Percentiles rank a stretch among this genome's conserved stretches.
These are phyloP conservation scores for Pezicula carpinea DNA, from an alignment of 2,329 filamentous ascomycete species.

Conservation along the genomic window DNA sequence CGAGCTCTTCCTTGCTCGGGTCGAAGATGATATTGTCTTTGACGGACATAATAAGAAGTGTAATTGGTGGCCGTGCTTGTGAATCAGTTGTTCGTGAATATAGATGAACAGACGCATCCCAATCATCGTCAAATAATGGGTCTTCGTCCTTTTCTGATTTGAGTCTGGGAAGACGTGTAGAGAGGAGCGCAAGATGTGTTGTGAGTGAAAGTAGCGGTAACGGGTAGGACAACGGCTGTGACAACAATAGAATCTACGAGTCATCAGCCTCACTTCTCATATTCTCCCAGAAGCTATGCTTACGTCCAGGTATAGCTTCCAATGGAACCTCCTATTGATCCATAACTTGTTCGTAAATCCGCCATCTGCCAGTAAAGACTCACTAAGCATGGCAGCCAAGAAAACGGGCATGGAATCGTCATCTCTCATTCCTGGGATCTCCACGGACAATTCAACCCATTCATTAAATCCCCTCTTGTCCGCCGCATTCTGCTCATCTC, in stretches of 20 bases:
- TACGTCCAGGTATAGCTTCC: conserved; percentile 94
- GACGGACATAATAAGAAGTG: conserved; percentile 82
- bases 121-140: conserved; percentile 96
- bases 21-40: conserved; percentile 92
- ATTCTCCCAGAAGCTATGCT: conserved; percentile 31
- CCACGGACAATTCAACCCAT: conserved; percentile 88
- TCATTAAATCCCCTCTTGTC: conserved; percentile 48
- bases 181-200: conserved; percentile 86
- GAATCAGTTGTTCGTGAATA: conserved; percentile 43
- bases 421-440: conserved; percentile 86
- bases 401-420: conserved; percentile 89
- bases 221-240: conserved; percentile 88
- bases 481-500: conserved; percentile 29
- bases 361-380: conserved; percentile 74
- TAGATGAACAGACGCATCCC: conserved; percentile 75
- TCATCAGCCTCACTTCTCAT: conserved; percentile 1
- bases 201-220: conserved; percentile 89
- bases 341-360: conserved; percentile 66
- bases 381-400: conserved; percentile 79
- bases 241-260: conserved; percentile 79
- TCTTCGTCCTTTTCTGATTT: conserved; percentile 93
- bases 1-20: conserved; percentile 83
- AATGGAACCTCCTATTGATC: conserved; percentile 91
- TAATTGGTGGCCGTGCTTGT: conserved; percentile 69
- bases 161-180: conserved; percentile 76